phyloP scores from a whole-genome alignment of 1,139 yeast species.

The Chernovozyma aurita region DNA sequence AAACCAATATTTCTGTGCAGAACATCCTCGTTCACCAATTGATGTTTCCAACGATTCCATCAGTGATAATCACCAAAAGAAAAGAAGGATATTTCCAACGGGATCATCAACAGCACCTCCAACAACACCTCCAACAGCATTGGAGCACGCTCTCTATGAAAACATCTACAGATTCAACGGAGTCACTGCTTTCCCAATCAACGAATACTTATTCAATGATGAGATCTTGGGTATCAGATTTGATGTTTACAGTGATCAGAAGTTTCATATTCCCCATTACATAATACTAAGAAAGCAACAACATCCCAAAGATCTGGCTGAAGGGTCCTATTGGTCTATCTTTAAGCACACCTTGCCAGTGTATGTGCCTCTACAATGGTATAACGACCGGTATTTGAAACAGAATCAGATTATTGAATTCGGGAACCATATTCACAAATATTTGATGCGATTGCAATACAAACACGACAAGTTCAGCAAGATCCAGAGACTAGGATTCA shows the following conservation, averaged over 20 bases:
- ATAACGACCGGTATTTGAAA: neutral
- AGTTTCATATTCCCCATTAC: slow-evolving; percentile 33
- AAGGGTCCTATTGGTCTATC: slow-evolving; percentile 22
- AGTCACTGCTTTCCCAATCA: slow-evolving; percentile 39
- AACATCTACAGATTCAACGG: slow-evolving; percentile 37
- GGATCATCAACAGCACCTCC: too few species aligned
- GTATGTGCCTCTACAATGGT: slow-evolving; percentile 13
- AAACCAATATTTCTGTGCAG: too few species aligned
- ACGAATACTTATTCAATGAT: slow-evolving; percentile 20
- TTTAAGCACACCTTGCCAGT: slow-evolving; percentile 36
- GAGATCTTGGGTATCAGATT: slow-evolving; percentile 35
- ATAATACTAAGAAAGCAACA: slow-evolving; percentile 25
- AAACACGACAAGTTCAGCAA: slow-evolving; percentile 28
- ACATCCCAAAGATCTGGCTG: slow-evolving; percentile 2
- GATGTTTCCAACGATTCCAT: too few species aligned
- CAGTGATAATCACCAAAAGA: slow-evolving; percentile 4
- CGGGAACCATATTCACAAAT: slow-evolving; percentile 15
- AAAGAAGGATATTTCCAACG: slow-evolving; percentile 12
- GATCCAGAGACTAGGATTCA: slow-evolving; percentile 9
- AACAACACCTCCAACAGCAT: too few species aligned
- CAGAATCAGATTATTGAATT: slow-evolving; percentile 9
- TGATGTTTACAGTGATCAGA: slow-evolving; percentile 24
- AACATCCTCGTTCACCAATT: too few species aligned
- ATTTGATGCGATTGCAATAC: slow-evolving; percentile 22
- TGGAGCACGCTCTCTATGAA: slow-evolving; percentile 21